Conservation (phyloP, 2,329 filamentous ascomycete species). For the Monosporascus sp. region DNA sequence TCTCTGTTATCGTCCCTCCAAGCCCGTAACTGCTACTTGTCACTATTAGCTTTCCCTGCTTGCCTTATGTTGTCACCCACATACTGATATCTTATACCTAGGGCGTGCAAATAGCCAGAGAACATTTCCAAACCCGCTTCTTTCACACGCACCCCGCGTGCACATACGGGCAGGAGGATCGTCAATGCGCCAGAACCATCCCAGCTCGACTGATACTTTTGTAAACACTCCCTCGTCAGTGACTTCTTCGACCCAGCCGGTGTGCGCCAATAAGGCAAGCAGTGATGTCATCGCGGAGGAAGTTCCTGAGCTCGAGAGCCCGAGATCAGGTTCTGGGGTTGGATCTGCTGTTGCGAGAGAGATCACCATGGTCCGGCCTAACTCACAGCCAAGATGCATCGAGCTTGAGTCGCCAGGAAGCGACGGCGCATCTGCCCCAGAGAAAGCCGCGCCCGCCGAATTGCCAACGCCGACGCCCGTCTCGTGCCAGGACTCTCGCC, state of each 20-base stretch:
- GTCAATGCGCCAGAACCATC: not conserved
- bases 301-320: not conserved
- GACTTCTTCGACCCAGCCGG: not conserved
- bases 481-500: not conserved
- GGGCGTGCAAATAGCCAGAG: constrained; percentile 20
- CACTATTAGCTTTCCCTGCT: too few species aligned
- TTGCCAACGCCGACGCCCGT: not conserved
- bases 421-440: not conserved
- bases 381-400: constrained; percentile 6
- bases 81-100: constrained; percentile 6
- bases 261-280: not conserved
- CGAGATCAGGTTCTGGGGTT: not conserved
- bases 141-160: not conserved
- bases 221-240: not conserved
- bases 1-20: not conserved
- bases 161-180: not conserved
- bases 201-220: not conserved
- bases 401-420: constrained; percentile 16
- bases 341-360: not conserved
- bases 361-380: constrained; percentile 1
- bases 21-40: not conserved
- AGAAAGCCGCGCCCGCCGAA: not conserved
- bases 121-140: not conserved
- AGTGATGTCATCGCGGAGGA: not conserved
- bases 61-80: not conserved